These are phyloP conservation scores for Lactarius akahatsu DNA, from an alignment of 768 basidiomycete genomes.

Conservation along the genomic window DNA sequence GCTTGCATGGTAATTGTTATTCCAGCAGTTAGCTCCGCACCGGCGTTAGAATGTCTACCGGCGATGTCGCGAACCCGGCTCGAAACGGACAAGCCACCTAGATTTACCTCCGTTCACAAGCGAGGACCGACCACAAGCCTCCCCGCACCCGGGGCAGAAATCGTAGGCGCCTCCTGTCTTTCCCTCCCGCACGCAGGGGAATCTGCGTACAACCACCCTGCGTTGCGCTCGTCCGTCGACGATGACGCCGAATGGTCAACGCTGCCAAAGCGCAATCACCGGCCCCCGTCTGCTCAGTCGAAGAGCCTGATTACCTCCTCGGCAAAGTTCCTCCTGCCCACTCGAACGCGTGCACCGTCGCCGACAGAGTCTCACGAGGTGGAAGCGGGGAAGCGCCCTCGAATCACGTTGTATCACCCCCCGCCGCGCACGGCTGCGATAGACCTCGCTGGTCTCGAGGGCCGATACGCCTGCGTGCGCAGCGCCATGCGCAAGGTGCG, in stretches of 20 bases:
- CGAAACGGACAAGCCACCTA: neutral
- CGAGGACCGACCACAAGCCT: neutral
- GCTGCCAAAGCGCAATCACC: slow-evolving; percentile 14
- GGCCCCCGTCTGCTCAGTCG: neutral
- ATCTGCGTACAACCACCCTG: slow-evolving; percentile 22
- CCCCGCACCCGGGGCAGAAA: neutral
- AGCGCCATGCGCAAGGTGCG: slow-evolving; percentile 23
- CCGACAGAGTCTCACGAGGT: slow-evolving; percentile 3
- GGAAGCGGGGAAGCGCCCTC: slow-evolving; percentile 13
- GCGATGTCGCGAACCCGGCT: neutral
- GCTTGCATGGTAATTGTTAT: neutral
- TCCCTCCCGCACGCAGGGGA: neutral
- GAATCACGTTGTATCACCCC: slow-evolving; percentile 21
- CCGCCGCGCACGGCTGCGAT: slow-evolving; percentile 19
- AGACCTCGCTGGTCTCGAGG: slow-evolving; percentile 13
- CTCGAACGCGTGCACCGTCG: neutral
- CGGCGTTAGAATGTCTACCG: neutral
- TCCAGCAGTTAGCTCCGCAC: neutral
- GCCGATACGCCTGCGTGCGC: slow-evolving; percentile 19
- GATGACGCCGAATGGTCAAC: slow-evolving; percentile 24
- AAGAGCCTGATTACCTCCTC: slow-evolving; percentile 8
- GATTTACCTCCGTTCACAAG: neutral
- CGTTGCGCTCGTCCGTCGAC: slow-evolving; percentile 4
- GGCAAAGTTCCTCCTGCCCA: slow-evolving; percentile 23
- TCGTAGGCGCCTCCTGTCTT: neutral